Conservation (phyloP, 345 rosid genomes). For the Arabidopsis arenosa region DNA sequence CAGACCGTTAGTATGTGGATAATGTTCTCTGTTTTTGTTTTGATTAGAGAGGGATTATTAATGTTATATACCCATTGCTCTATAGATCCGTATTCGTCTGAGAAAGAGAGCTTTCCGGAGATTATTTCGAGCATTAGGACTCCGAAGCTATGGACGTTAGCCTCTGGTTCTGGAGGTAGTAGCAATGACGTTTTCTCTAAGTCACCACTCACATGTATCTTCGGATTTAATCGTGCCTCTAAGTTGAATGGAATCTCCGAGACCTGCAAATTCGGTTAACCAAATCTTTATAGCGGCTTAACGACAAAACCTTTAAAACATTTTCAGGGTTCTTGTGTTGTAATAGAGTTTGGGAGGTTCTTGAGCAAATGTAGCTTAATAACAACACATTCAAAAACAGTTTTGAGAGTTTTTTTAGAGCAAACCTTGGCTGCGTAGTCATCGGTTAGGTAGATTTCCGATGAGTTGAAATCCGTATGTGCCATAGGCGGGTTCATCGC, state of each 20-base stretch:
- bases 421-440: slow-evolving; percentile 94
- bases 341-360: not conserved
- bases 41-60: not conserved
- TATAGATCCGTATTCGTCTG: slow-evolving; percentile 68
- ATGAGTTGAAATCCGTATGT: slow-evolving; percentile 60
- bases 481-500: slow-evolving; percentile 81
- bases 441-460: slow-evolving; percentile 67
- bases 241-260: slow-evolving; percentile 59
- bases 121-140: slow-evolving; percentile 80
- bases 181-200: slow-evolving; percentile 58
- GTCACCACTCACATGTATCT: slow-evolving; percentile 52
- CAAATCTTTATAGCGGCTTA: not conserved
- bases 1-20: not conserved
- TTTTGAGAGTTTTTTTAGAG: not conserved
- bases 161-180: slow-evolving; percentile 61
- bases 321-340: not conserved
- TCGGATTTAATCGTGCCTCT: slow-evolving; percentile 42
- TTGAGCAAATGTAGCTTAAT: not conserved
- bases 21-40: not conserved
- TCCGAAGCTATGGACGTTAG: slow-evolving; percentile 75
- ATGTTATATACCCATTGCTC: slow-evolving; percentile 75
- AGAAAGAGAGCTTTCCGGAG: slow-evolving; percentile 78
- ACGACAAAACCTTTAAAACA: not conserved
- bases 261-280: slow-evolving; percentile 52
- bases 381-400: not conserved